Conservation (phyloP, 2,329 filamentous ascomycete genomes). For the Emydomyces testavorans region DNA sequence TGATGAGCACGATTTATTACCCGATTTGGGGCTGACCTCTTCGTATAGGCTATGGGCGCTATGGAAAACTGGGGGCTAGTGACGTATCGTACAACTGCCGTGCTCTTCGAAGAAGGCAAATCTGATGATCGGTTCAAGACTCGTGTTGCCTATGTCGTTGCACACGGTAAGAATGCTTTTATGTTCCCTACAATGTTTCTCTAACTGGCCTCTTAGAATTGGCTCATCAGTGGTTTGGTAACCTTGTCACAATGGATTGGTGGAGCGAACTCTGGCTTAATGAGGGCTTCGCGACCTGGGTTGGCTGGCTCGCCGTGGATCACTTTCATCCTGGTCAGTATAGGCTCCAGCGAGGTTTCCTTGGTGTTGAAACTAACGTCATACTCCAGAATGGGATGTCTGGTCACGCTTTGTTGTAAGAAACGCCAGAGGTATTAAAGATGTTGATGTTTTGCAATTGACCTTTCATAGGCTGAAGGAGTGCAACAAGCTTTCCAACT, state of each 20-base stretch:
- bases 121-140: conserved; percentile 88
- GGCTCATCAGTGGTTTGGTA: conserved; percentile 93
- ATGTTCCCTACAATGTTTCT: conserved; percentile 2
- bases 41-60: conserved; percentile 46
- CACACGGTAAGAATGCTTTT: conserved; percentile 47
- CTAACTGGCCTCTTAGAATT: conserved; percentile 47
- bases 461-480: conserved; percentile 59
- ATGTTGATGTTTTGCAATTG: conserved; percentile 24
- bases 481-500: conserved; percentile 85
- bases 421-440: conserved; percentile 44
- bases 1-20: background rate
- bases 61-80: conserved; percentile 98
- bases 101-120: conserved; percentile 87
- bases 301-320: conserved; percentile 86
- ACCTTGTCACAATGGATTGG: conserved; percentile 94
- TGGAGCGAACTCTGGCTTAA: conserved; percentile 91
- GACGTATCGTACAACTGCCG: conserved; percentile 87
- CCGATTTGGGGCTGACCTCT: conserved; percentile 20
- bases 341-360: background rate
- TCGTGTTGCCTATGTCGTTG: conserved; percentile 88
- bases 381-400: conserved; percentile 68
- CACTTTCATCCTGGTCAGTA: conserved; percentile 64
- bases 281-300: conserved; percentile 96
- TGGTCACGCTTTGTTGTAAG: conserved; percentile 89
- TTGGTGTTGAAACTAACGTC: conserved; percentile 16